A percentile compares a stretch with the other conserved stretches of the same genome.
phyloP scores from a whole-genome alignment of 2,329 filamentous ascomycete species.

The Talaromyces sp. region DNA sequence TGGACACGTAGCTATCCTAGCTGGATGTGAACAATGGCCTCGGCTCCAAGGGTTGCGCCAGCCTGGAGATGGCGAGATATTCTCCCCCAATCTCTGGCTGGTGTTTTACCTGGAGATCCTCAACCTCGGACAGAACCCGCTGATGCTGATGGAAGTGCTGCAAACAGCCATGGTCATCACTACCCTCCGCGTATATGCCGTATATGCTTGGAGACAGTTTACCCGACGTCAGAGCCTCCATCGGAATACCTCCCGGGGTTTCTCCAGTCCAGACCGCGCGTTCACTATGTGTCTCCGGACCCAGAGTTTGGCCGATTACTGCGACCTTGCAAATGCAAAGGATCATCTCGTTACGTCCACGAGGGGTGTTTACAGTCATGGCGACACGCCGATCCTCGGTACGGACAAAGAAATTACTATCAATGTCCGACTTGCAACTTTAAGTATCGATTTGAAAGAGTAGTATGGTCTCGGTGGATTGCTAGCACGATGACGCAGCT shows the following conservation, averaged over 20 bases:
- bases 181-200: conserved; percentile 74
- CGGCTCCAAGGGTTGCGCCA: not conserved
- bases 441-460: conserved; percentile 69
- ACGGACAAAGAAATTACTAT: conserved; percentile 66
- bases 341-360: conserved; percentile 88
- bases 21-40: conserved; percentile 7
- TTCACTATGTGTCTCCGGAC: conserved; percentile 69
- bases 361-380: conserved; percentile 81
- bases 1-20: not conserved
- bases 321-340: conserved; percentile 88
- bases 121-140: conserved; percentile 9
- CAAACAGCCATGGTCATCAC: conserved; percentile 34
- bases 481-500: conserved; percentile 63
- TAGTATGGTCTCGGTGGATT: conserved; percentile 68
- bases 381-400: conserved; percentile 66
- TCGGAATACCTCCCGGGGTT: conserved; percentile 51
- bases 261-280: conserved; percentile 51
- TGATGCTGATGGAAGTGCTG: conserved; percentile 13
- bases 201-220: conserved; percentile 75
- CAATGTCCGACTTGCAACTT: conserved; percentile 85
- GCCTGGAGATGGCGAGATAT: conserved; percentile 12
- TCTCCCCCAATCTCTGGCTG: conserved; percentile 1
- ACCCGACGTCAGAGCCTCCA: conserved; percentile 53
- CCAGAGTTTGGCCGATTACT: conserved; percentile 70
- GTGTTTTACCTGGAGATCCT: conserved; percentile 1